A percentile compares a stretch with the other conserved stretches of the same genome.
These are phyloP conservation scores for Jacaranda mimosifolia DNA, from an alignment of 257 asterid genomes.

Conservation along the genomic window DNA sequence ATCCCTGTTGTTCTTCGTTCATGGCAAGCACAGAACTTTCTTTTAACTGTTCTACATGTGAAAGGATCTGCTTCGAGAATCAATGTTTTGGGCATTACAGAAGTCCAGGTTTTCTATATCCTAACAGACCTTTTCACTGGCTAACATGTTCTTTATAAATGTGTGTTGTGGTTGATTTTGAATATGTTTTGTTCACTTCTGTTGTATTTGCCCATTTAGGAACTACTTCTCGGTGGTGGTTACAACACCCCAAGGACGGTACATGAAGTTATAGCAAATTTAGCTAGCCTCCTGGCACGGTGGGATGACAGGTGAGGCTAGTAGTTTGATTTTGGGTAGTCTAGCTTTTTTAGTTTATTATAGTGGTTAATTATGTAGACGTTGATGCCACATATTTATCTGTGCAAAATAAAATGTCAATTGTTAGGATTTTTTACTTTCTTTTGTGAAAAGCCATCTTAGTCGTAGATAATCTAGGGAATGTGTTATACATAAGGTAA, in stretches of 20 bases:
- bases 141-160: conserved; percentile 29
- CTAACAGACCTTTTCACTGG: conserved; percentile 15
- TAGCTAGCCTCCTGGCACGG: conserved; percentile 90
- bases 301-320: conserved; percentile 95
- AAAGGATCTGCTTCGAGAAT: conserved; percentile 82
- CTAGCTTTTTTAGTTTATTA: conserved; percentile 13
- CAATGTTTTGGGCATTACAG: conserved; percentile 86
- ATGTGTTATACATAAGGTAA: not conserved
- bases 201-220: conserved; percentile 52
- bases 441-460: not conserved
- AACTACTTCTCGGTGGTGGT: conserved; percentile 86
- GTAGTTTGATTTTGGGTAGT: conserved; percentile 14
- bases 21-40: conserved; percentile 92
- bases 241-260: conserved; percentile 78
- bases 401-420: not conserved
- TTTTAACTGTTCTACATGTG: conserved; percentile 74
- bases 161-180: conserved; percentile 30
- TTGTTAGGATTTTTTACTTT: not conserved
- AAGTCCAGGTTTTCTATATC: conserved; percentile 77
- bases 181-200: conserved; percentile 27
- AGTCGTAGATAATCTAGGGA: not conserved
- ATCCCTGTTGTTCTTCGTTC: conserved; percentile 92
- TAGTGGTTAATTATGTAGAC: conserved; percentile 26
- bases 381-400: not conserved
- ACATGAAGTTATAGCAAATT: conserved; percentile 77